Conservation (phyloP, 495 filamentous ascomycete species). For the Neurospora sp. region DNA sequence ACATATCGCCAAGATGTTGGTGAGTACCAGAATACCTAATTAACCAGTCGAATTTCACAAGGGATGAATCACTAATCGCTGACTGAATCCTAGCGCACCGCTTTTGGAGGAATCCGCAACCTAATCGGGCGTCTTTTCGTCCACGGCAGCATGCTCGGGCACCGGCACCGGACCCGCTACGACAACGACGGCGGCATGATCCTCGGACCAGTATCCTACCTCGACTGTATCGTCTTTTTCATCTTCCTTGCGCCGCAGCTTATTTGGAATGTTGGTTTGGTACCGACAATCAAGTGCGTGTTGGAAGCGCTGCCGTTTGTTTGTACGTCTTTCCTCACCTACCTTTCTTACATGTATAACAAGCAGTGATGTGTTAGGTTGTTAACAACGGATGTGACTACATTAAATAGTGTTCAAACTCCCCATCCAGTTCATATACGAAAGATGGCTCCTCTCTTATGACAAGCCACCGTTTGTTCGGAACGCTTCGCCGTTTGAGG, state of each 20-base stretch:
- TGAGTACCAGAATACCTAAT: neutral
- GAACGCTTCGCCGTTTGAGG: conserved; percentile 57
- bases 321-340: conserved; percentile 32
- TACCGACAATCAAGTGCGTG: conserved; percentile 43
- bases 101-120: neutral
- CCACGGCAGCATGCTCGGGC: neutral
- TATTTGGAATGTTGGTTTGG: conserved; percentile 47
- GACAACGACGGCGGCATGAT: conserved; percentile 30
- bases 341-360: neutral
- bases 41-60: neutral
- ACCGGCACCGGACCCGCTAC: too few relatives aligned
- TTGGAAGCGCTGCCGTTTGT: conserved; percentile 59
- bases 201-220: conserved; percentile 54
- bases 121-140: neutral
- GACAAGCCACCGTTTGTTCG: conserved; percentile 50
- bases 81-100: neutral
- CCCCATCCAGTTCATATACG: conserved; percentile 45
- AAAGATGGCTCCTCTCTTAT: conserved; percentile 42
- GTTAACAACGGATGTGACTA: neutral
- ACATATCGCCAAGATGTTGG: too few relatives aligned
- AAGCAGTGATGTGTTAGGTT: neutral
- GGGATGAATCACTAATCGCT: neutral
- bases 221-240: conserved; percentile 63
- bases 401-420: conserved; percentile 40
- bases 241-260: conserved; percentile 55